Conservation (phyloP, 345 rosid genomes). For the Salix suchowensis region DNA sequence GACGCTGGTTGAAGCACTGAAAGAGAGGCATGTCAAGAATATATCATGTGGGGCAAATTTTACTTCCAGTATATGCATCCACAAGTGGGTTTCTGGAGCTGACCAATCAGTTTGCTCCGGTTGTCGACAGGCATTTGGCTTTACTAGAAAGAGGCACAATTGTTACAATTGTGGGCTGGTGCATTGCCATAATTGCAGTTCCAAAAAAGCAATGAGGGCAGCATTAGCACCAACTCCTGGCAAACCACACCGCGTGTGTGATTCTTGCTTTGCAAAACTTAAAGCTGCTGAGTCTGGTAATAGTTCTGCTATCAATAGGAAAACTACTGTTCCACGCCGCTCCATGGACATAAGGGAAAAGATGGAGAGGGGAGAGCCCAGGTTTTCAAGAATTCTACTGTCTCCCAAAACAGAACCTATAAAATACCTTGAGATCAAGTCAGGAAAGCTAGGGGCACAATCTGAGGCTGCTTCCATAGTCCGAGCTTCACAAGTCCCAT, state of each 20-base stretch:
- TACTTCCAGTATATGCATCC: conserved; percentile 83
- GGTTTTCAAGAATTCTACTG: conserved; percentile 53
- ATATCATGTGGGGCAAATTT: conserved; percentile 93
- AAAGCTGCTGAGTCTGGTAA: conserved; percentile 66
- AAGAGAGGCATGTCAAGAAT: conserved; percentile 80
- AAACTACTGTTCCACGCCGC: conserved; percentile 33
- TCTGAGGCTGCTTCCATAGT: conserved; percentile 46
- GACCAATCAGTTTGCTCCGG: conserved; percentile 93
- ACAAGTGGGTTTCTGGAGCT: conserved; percentile 92
- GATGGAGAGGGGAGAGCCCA: conserved; percentile 39
- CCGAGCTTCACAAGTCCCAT: conserved; percentile 75
- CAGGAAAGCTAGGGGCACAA: conserved; percentile 50
- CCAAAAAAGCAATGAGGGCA: conserved; percentile 86
- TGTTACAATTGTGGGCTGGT: conserved; percentile 93
- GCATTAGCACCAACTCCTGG: conserved; percentile 98
- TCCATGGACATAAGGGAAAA: conserved; percentile 52
- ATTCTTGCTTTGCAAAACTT: conserved; percentile 77
- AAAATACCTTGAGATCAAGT: conserved; percentile 61
- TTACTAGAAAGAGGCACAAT: conserved; percentile 90
- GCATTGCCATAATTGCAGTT: conserved; percentile 94
- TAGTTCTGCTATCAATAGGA: conserved; percentile 32
- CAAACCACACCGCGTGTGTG: conserved; percentile 95
- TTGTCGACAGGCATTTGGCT: conserved; percentile 90
- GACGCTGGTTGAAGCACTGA: conserved; percentile 74
- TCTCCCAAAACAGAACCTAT: conserved; percentile 63